Evolutionary conservation across 495 filamentous ascomycete species (phyloP), one percentile per base, ranked within the genome.

Genomic region (Tuber microsphaerosporum): DNA sequence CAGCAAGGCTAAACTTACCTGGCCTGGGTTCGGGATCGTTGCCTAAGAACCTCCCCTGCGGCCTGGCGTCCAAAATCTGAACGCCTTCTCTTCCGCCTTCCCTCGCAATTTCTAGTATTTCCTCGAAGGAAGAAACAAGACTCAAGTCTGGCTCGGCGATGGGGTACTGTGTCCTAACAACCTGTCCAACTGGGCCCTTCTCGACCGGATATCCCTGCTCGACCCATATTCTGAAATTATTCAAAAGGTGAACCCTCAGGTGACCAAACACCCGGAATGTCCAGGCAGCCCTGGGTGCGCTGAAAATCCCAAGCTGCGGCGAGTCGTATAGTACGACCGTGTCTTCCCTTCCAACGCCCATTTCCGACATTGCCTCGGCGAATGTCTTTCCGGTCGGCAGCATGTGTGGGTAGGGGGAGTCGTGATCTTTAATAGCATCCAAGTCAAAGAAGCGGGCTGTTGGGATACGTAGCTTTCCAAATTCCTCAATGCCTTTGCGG

Each of bases 361-460:
- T 85, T 65, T 90, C 87, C 76, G 90, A 89, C 96, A 99, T 97
- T 16, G 93, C 93, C 75, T 90, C 87, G 65, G 93, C 91, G 83
- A 98, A 98, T 44, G 88, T 86, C 77, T 91, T 88, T 22, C 91
- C 86, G 31, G 87, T 91, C 5, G 96, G 96, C 10, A 99, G 91
- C 95, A 99, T 99, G 83, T 99, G 95, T 19, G 95, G 94, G 82
- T 97, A 99, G 10, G 92, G 91, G 46, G 92, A 96, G 78, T 89
- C 88, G 80, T 89, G 89, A 82, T 98, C 96, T 77, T 94, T 94
- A 80, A 97, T 87, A 44, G 87, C 91, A 84, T 99, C 96, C 37
- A 99, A 87, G 84, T 98, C 93, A 83, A 99, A 99, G 88, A 98
- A 99, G n/a, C 94, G 90, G 2, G 95, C 90, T 76, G 88, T 88